phyloP scores from a whole-genome alignment of 1,284 basidiomycete species.

The Psilocybe mexicana region DNA sequence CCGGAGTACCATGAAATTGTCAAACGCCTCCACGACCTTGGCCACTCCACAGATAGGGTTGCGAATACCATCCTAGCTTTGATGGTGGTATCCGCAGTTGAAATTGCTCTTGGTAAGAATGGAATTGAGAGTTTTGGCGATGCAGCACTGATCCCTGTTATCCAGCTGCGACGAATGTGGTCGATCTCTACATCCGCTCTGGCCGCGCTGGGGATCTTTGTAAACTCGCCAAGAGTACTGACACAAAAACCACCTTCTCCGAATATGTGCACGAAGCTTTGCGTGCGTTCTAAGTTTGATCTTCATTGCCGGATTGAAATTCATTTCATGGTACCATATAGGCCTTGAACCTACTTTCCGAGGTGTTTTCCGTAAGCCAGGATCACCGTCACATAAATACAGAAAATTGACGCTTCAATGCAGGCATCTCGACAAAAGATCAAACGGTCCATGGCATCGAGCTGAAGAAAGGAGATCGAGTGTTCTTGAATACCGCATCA shows the following conservation, averaged over 20 bases:
- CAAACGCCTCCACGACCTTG: conserved; percentile 55
- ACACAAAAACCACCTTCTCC: conserved; percentile 36
- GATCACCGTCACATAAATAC: background rate
- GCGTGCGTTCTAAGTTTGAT: conserved; percentile 44
- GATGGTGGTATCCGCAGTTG: conserved; percentile 65
- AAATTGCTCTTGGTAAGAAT: conserved; percentile 62
- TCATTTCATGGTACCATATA: conserved; percentile 18
- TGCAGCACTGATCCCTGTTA: background rate
- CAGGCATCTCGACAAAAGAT: conserved; percentile 49
- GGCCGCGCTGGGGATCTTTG: conserved; percentile 42
- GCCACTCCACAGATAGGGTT: conserved; percentile 57
- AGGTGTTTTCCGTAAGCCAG: conserved; percentile 52
- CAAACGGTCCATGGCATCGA: conserved; percentile 41
- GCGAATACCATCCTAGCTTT: conserved; percentile 73
- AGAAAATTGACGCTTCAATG: background rate
- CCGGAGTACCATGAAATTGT: conserved; percentile 50
- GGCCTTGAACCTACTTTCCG: conserved; percentile 49
- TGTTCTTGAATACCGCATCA: conserved; percentile 61
- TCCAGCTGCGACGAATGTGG: conserved; percentile 39
- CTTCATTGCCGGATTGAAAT: background rate
- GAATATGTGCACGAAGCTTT: conserved; percentile 67
- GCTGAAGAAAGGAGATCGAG: conserved; percentile 46
- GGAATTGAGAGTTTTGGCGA: background rate
- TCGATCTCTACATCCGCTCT: conserved; percentile 62
- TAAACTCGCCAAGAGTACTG: conserved; percentile 34